Evolutionary conservation across 306 rosid genomes (phyloP), one percentile per base, ranked within the genome.

Genomic region (Mucuna pruriens): DNA sequence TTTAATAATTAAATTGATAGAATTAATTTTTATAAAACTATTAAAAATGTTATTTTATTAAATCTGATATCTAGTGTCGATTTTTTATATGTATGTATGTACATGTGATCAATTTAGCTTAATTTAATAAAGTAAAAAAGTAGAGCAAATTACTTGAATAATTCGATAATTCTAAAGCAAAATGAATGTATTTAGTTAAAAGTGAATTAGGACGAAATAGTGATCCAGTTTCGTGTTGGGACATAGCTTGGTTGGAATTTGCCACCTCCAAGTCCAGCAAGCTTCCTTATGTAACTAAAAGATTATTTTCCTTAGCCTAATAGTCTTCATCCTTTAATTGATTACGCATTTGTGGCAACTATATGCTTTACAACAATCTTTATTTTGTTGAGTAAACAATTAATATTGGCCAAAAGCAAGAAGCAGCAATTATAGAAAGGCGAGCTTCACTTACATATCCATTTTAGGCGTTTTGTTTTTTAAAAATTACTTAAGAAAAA

Each of bases 221-320:
- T 46, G 8, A 7, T 9, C 9, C 13, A 2, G 51, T 74, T 74
- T 54, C 22, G 22, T 34, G 52, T 36, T 74, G 3, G 15, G 52
- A 36, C 1, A 19, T 19, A 23, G 31, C 69, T 67, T 67, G 19
- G 57, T 67, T 52, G 44, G 76, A 51, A 77, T 29, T 78, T 78
- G 79, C 86, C 78, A 42, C 64, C 80, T 39, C 63, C n/a, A 26
- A 45, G 0, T 33, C 80, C 86, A 71, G 57, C 83, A 83, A 2
- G 26, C 42, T 73, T 44, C 67, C 79, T 63, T 48, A 6, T 33
- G 4, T 57, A 26, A 16, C 78, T 66, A 46, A 76, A 46, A 58
- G 4, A 69, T 38, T 13, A 31, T 23, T 73, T 65, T 81, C 1
- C 70, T 40, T 42, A 79, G 49, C 29, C 60, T 25, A 15, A 61